Conservation (phyloP, 495 filamentous ascomycete genomes). For the Aspergillus wentii region DNA sequence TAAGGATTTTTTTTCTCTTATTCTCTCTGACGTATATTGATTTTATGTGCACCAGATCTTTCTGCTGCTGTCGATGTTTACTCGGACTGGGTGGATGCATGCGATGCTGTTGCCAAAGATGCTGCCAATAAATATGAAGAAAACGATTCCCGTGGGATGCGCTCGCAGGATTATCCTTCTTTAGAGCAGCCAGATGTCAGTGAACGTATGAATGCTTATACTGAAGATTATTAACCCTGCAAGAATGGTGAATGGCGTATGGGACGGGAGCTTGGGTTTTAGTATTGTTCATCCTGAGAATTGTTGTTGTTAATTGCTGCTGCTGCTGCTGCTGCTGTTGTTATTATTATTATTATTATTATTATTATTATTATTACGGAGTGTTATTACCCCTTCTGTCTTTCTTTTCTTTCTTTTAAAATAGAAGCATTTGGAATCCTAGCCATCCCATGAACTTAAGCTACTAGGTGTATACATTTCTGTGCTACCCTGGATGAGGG, state of each 20-base stretch:
- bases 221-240: constrained; percentile 27
- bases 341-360: too few relatives aligned
- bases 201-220: constrained; percentile 15
- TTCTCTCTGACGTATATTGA: neutral
- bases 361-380: too few relatives aligned
- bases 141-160: constrained; percentile 24
- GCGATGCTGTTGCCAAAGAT: constrained; percentile 72
- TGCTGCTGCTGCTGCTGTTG: too few relatives aligned
- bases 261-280: constrained; percentile 3
- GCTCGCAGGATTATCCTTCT: constrained; percentile 12
- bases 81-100: constrained; percentile 96
- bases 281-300: neutral
- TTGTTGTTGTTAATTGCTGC: too few relatives aligned
- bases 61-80: constrained; percentile 92
- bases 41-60: constrained; percentile 54
- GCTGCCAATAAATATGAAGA: constrained; percentile 51
- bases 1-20: constrained; percentile 39
- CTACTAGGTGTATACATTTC: too few relatives aligned
- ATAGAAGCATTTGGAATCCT: too few relatives aligned
- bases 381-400: too few relatives aligned
- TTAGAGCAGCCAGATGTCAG: constrained; percentile 15
- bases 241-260: constrained; percentile 16
- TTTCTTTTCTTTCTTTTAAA: too few relatives aligned
- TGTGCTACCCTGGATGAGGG: too few relatives aligned
- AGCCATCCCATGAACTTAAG: constrained; percentile 1